Evolutionary conservation across 805 yeast genomes (phyloP).

Genomic region (Alloascoidea hylecoeti): DNA sequence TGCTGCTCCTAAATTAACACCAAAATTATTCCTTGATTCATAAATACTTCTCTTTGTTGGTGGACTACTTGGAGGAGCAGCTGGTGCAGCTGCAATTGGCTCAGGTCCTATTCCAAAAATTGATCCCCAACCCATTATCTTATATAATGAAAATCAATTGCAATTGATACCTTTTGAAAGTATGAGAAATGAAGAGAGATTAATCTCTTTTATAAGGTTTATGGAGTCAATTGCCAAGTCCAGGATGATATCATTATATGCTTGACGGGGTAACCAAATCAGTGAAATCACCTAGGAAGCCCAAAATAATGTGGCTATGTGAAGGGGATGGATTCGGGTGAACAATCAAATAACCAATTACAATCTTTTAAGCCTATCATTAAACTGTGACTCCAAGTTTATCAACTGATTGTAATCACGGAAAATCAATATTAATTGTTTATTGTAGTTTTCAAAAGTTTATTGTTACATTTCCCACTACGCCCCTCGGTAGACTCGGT

Average conservation of each 20-base stretch:
- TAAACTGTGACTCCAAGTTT: too few relatives aligned
- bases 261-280: background rate
- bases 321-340: background rate
- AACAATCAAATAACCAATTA: too few relatives aligned
- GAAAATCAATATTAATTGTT: too few relatives aligned
- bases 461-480: too few relatives aligned
- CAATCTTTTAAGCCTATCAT: too few relatives aligned
- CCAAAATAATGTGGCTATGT: background rate
- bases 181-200: background rate
- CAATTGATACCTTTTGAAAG: background rate
- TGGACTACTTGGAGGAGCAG: slow-evolving; percentile 14
- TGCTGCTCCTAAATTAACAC: slow-evolving; percentile 75
- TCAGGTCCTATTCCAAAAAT: background rate
- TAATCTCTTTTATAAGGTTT: background rate
- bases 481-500: too few relatives aligned
- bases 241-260: background rate
- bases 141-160: background rate
- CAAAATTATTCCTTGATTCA: slow-evolving; percentile 38
- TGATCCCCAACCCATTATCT: background rate
- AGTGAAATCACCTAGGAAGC: background rate
- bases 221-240: background rate
- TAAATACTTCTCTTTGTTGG: slow-evolving; percentile 19
- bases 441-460: too few relatives aligned
- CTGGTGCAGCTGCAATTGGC: slow-evolving; percentile 12
- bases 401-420: too few relatives aligned